Evolutionary conservation across 345 rosid genomes (phyloP), one percentile per base, ranked within the genome.

Genomic region (Pistacia vera): DNA sequence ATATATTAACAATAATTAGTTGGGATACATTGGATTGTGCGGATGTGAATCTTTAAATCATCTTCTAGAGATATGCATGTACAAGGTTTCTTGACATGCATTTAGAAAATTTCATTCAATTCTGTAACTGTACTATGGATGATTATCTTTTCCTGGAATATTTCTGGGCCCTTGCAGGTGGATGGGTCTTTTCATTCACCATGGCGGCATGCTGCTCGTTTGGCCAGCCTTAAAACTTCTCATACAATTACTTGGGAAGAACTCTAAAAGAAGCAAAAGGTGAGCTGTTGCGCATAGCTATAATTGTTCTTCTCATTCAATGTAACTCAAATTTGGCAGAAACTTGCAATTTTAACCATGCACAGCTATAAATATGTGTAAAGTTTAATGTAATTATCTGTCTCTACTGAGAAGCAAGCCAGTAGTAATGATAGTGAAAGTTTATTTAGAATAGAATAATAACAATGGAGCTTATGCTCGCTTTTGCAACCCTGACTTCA

Each of bases 101-200:
- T 28, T 28, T 28, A 1, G 30, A 28, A 28, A 28, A 28, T 28
- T 28, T 28, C 30, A 28, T 28, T 28, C 30, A 28, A 28, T 28
- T 28, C 30, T 28, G 30, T 28, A 41, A 68, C 38, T 64, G 63
- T 74, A 49, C 30, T 28, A 22, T 69, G 62, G 11, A 54, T 59
- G 11, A 46, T 71, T 64, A 68, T 59, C 33, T 28, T 55, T 70
- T 80, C 60, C 77, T 68, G 83, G 93, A 84, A 86, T 89, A 22
- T 85, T 90, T 86, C 95, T 95, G 88, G 97, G 95, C 75, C 80
- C 78, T 96, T 95, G 67, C 98, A 96, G 99, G 97, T 96, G 97
- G 99, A 96, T 92, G 98, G 98, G 90, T 96, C 99, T 83, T 96
- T 96, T 93, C 99, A 93, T 93, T 89, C 98, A 88, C 99, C 99